Conservation (phyloP, 1,139 yeast species). For the Blastobotrys buckinghamii region DNA sequence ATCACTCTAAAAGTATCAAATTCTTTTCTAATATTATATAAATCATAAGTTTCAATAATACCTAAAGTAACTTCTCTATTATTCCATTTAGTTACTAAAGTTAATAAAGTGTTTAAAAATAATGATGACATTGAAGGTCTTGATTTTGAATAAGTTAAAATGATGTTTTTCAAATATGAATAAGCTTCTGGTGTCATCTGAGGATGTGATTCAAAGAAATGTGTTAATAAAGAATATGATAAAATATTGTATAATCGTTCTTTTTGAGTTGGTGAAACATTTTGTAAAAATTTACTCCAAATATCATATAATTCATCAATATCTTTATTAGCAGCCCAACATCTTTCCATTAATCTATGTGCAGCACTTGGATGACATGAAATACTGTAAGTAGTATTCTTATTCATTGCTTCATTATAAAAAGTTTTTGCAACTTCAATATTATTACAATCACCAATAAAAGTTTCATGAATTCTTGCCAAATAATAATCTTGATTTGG, state of each 20-base stretch:
- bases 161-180: constrained; percentile 50
- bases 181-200: constrained; percentile 52
- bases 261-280: constrained; percentile 56
- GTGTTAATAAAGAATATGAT: constrained; percentile 61
- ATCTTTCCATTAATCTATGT: constrained; percentile 57
- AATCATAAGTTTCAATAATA: constrained; percentile 54
- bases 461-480: constrained; percentile 66
- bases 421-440: constrained; percentile 64
- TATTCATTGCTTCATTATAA: constrained; percentile 62
- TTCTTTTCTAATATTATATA: constrained; percentile 54
- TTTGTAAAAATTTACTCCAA: constrained; percentile 59
- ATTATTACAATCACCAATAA: constrained; percentile 78
- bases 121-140: constrained; percentile 60
- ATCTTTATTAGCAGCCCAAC: constrained; percentile 51
- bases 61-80: constrained; percentile 60
- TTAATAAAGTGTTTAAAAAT: constrained; percentile 70
- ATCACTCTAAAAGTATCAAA: constrained; percentile 72
- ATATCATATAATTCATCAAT: constrained; percentile 53
- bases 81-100: constrained; percentile 58
- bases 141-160: constrained; percentile 50
- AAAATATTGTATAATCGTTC: constrained; percentile 61
- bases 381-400: constrained; percentile 65
- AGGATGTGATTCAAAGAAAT: constrained; percentile 60
- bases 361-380: constrained; percentile 72
- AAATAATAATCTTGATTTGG: constrained; percentile 39